These are phyloP conservation scores for Mesembryanthemum crystallinum DNA, from an alignment of 148 eudicot genomes.

Conservation along the genomic window DNA sequence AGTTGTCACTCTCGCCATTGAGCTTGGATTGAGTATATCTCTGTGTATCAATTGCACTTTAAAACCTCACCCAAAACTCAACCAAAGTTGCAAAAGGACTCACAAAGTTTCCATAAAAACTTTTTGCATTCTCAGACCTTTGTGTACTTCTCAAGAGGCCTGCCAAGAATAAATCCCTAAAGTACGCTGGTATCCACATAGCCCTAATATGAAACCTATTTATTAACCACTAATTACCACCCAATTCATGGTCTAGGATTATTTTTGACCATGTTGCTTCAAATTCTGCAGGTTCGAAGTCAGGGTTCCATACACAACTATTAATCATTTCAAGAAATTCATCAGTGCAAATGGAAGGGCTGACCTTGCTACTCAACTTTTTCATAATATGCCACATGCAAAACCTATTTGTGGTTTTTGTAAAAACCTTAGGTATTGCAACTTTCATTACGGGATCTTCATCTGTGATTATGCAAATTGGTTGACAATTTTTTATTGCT, in stretches of 20 bases:
- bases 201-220: not conserved
- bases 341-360: not conserved
- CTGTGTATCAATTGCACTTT: not conserved
- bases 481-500: not conserved
- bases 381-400: constrained; percentile 8
- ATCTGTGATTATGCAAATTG: not conserved
- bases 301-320: not conserved
- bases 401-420: not conserved
- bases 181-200: constrained; percentile 1
- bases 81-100: not conserved
- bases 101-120: not conserved
- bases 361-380: not conserved
- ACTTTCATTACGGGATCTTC: constrained; percentile 3
- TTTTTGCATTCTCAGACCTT: not conserved
- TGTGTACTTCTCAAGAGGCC: not conserved
- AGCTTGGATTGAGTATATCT: not conserved
- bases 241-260: no score
- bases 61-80: not conserved
- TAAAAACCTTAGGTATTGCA: not conserved
- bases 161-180: not conserved
- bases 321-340: not conserved
- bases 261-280: no score
- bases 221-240: no score
- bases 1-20: not conserved
- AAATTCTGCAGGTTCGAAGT: no score